Percentiles rank a stretch among this genome's conserved stretches.
Evolutionary conservation across 1,139 yeast species (phyloP).

Genomic region (Hyphopichia wangnamkhiaoensis): DNA sequence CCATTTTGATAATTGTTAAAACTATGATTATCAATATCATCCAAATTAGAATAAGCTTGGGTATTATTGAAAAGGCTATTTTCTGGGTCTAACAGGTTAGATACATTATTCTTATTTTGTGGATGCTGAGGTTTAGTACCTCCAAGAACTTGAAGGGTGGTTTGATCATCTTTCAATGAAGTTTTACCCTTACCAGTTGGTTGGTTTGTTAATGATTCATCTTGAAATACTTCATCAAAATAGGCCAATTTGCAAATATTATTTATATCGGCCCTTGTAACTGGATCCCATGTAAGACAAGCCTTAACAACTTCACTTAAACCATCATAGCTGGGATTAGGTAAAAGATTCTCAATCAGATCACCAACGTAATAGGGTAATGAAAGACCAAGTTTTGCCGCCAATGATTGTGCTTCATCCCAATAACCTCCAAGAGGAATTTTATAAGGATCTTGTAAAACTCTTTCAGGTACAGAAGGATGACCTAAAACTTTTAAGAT

Average conservation of each 20-base stretch:
- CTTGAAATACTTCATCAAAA: slow-evolving; percentile 32
- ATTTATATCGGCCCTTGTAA: slow-evolving; percentile 48
- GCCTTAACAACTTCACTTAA: slow-evolving; percentile 53
- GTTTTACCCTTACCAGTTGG: not conserved
- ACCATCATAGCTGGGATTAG: slow-evolving; percentile 21
- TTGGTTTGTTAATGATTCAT: slow-evolving; percentile 3
- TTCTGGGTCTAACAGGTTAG: too few relatives aligned
- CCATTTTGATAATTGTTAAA: too few relatives aligned
- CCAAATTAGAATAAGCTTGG: too few relatives aligned
- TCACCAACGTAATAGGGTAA: slow-evolving; percentile 48
- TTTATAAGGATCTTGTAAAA: slow-evolving; percentile 18
- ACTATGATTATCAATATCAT: too few relatives aligned
- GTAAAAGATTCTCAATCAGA: slow-evolving; percentile 26
- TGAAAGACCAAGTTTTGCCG: slow-evolving; percentile 51
- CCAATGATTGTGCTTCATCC: slow-evolving; percentile 57
- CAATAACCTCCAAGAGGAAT: slow-evolving; percentile 67
- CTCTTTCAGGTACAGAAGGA: slow-evolving; percentile 40
- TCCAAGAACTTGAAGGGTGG: slow-evolving; percentile 1
- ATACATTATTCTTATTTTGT: not conserved
- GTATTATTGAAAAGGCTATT: too few relatives aligned
- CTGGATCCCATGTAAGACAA: slow-evolving; percentile 70
- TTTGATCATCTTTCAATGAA: not conserved
- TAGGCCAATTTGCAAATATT: slow-evolving; percentile 51
- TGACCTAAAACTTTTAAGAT: slow-evolving; percentile 71
- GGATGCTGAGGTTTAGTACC: not conserved